Base-by-base conservation (phyloP, 495 filamentous ascomycete genomes). In the Cudoniella acicularis region DNA sequence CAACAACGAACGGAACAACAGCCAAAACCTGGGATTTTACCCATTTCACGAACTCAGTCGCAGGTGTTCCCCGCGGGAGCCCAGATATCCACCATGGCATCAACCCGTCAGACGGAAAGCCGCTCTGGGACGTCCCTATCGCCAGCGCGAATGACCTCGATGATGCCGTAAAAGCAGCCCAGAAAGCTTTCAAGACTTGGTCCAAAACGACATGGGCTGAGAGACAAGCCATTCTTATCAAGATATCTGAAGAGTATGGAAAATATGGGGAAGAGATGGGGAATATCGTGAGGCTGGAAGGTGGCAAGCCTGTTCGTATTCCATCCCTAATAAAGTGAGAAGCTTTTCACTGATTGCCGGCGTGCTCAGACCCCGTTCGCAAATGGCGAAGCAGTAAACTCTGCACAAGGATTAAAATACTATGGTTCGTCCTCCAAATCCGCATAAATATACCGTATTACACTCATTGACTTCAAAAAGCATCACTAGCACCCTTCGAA, bases 61-160 rank as follows among this genome's bases (percentile, higher is more conserved):
- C 77, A 49, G 79, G 79, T 52, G 30, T 75, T 64, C 59, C 57
- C 43, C 69, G 75, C 20, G 51, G 55, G 11, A 65, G 66, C 49
- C 65, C 68, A 45, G 59, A 59, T n/a, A 62, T 70, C 51, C 69
- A 74, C 59, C 67, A 78, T 47, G 74, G 79, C 43, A 69, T 81
- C 55, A 79, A 84, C 65, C 81, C 81, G 1, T 70, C 76, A 6
- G 80, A 73, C 16, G 69, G 65, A n/a, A 66, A 80, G 52, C 67
- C 75, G 47, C 77, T 81, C 41, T 79, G 79, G 62, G 72, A 74
- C 26, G 80, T 84, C 1, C 80, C 83, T 1, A 69, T 84, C 49
- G 73, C 73, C 1, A 77, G 68, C 1, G 69, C 75, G 27, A 62
- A 75, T 23, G 82, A 87, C 52, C 66, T 85, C 6, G 73, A 87